Conservation (phyloP, 495 filamentous ascomycete genomes). For the Xylaria flabelliformis region DNA sequence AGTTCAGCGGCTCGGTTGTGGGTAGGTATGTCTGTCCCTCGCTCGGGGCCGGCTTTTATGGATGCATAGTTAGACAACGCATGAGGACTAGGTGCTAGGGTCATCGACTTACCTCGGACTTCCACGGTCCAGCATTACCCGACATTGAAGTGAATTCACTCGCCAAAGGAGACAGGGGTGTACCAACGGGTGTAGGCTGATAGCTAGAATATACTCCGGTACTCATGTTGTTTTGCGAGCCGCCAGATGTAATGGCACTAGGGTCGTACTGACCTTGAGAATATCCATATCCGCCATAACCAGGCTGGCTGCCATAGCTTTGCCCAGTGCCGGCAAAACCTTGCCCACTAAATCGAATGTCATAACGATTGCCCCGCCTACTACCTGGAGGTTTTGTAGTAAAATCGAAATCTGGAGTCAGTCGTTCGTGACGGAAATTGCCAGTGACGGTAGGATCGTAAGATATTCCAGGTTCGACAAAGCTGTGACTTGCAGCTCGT, state of each 20-base stretch:
- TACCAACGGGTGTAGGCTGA: conserved; percentile 74
- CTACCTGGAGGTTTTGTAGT: conserved; percentile 42
- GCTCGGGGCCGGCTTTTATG: conserved; percentile 49
- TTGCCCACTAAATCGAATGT: conserved; percentile 46
- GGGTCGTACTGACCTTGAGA: conserved; percentile 46
- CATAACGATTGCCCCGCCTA: conserved; percentile 52
- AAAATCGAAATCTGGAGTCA: conserved; percentile 54
- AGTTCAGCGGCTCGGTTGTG: conserved; percentile 93
- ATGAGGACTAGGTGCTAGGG: background rate
- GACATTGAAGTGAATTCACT: conserved; percentile 72
- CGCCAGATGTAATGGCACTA: conserved; percentile 36
- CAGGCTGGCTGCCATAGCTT: conserved; percentile 28
- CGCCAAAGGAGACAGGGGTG: conserved; percentile 83
- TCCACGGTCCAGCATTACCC: conserved; percentile 46
- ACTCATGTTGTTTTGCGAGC: conserved; percentile 40
- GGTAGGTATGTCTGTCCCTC: conserved; percentile 81
- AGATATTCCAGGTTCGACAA: conserved; percentile 37
- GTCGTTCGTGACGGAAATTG: conserved; percentile 51
- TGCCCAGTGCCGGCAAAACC: conserved; percentile 27
- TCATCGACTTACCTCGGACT: conserved; percentile 56
- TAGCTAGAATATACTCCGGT: conserved; percentile 66
- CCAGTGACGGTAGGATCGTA: conserved; percentile 43
- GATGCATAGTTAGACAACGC: conserved; percentile 25
- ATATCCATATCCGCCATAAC: conserved; percentile 38
- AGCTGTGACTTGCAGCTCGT: conserved; percentile 45